phyloP scores from a whole-genome alignment of 441 rosid genomes.

The Mallotus repandus region DNA sequence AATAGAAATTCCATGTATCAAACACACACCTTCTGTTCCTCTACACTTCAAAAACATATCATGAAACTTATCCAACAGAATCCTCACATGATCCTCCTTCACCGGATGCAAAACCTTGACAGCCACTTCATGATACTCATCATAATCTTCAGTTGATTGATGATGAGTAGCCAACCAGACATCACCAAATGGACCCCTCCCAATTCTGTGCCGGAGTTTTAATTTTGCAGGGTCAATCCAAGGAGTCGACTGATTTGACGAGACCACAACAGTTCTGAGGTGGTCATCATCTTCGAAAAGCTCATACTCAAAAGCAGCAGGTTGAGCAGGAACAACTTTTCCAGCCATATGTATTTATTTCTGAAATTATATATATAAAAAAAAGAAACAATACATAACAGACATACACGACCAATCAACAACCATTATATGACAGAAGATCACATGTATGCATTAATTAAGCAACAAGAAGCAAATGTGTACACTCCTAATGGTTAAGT shows the following conservation, averaged over 20 bases:
- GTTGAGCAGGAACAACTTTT: slow-evolving; percentile 42
- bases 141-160: slow-evolving; percentile 54
- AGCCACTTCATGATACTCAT: slow-evolving; percentile 76
- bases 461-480: too few species aligned
- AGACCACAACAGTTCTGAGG: slow-evolving; percentile 48
- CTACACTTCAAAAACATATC: slow-evolving; percentile 58
- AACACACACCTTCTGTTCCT: slow-evolving; percentile 47
- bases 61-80: slow-evolving; percentile 57
- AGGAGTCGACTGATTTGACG: slow-evolving; percentile 39
- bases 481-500: not conserved
- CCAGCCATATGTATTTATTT: slow-evolving; percentile 51
- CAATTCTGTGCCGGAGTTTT: slow-evolving; percentile 84
- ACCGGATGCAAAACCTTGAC: slow-evolving; percentile 71
- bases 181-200: slow-evolving; percentile 92
- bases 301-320: slow-evolving; percentile 57
- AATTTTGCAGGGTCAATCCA: slow-evolving; percentile 67
- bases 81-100: slow-evolving; percentile 52
- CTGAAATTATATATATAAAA: not conserved
- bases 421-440: not conserved
- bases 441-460: not conserved
- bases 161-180: slow-evolving; percentile 89
- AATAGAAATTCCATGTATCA: slow-evolving; percentile 66
- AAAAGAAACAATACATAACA: not conserved
- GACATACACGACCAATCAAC: not conserved
- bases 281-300: slow-evolving; percentile 62